Conservation (phyloP, 2,329 filamentous ascomycete species). For the Thelonectria blattea region DNA sequence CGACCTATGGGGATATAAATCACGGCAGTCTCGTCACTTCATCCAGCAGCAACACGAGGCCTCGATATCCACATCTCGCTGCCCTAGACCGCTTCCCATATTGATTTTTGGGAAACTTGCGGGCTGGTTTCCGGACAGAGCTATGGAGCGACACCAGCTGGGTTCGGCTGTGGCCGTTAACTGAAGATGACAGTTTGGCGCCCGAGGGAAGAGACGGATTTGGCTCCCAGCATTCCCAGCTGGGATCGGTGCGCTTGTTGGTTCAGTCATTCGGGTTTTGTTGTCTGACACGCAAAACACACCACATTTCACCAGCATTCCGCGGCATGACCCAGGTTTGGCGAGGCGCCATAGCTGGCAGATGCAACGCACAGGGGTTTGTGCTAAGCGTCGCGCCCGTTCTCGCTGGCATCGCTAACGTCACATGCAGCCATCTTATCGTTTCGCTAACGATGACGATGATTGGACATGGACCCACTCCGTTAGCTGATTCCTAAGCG, state of each 20-base stretch:
- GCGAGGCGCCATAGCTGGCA: conserved; percentile 1
- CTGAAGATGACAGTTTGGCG: neutral
- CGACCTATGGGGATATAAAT: neutral
- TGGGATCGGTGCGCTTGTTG: neutral
- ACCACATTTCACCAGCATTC: neutral
- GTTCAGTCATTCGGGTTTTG: neutral
- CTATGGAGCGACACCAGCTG: neutral
- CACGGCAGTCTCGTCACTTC: neutral
- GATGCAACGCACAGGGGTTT: neutral
- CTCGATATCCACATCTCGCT: neutral
- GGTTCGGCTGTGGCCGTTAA: neutral
- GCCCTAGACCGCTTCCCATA: neutral
- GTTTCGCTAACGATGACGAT: conserved; percentile 16
- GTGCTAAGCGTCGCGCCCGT: conserved; percentile 1
- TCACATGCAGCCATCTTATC: neutral
- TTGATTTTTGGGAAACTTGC: neutral
- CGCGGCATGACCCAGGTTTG: conserved; percentile 5
- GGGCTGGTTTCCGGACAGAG: neutral
- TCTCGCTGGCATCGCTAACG: neutral
- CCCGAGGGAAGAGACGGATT: neutral
- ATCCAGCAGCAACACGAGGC: neutral
- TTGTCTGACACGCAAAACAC: neutral
- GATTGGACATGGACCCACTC: conserved; percentile 34
- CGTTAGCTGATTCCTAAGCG: conserved; percentile 28
- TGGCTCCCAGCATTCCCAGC: neutral